Conservation (phyloP, 768 basidiomycete genomes). For the Phylloporus scabripes region DNA sequence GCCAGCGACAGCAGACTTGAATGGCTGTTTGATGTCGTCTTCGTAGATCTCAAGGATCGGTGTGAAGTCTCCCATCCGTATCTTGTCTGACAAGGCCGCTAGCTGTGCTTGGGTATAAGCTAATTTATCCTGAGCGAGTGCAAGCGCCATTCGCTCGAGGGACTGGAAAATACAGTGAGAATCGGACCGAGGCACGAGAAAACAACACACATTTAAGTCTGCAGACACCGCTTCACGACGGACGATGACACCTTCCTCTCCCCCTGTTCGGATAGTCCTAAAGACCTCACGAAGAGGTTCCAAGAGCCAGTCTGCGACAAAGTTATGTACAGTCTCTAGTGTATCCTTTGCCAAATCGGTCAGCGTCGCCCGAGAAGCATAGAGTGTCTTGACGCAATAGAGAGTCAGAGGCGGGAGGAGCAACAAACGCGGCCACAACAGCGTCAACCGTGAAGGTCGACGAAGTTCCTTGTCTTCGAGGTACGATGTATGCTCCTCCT, state of each 20-base stretch:
- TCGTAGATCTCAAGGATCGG: conserved; percentile 86
- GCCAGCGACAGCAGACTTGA: conserved; percentile 75
- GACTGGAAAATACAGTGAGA: conserved; percentile 45
- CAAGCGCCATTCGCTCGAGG: conserved; percentile 86
- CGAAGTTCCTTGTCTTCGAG: conserved; percentile 39
- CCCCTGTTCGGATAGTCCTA: conserved; percentile 77
- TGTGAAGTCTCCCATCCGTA: conserved; percentile 79
- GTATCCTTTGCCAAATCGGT: conserved; percentile 53
- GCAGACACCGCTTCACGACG: conserved; percentile 77
- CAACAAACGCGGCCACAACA: conserved; percentile 79
- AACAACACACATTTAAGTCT: conserved; percentile 65
- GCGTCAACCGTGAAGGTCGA: conserved; percentile 63
- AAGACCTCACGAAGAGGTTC: conserved; percentile 81
- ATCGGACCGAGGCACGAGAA: background rate
- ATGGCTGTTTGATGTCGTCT: conserved; percentile 82
- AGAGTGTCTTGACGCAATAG: conserved; percentile 45
- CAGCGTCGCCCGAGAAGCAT: conserved; percentile 56
- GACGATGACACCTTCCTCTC: conserved; percentile 70
- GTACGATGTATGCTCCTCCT: conserved; percentile 26
- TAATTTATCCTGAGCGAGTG: conserved; percentile 78
- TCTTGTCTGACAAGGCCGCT: conserved; percentile 54
- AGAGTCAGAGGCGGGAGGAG: conserved; percentile 65
- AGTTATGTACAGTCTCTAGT: conserved; percentile 61
- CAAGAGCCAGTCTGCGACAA: conserved; percentile 78
- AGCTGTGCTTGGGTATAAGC: conserved; percentile 60